Evolutionary conservation across 768 basidiomycete genomes (phyloP).

Genomic region (Tylopilus vinaceipallidus): DNA sequence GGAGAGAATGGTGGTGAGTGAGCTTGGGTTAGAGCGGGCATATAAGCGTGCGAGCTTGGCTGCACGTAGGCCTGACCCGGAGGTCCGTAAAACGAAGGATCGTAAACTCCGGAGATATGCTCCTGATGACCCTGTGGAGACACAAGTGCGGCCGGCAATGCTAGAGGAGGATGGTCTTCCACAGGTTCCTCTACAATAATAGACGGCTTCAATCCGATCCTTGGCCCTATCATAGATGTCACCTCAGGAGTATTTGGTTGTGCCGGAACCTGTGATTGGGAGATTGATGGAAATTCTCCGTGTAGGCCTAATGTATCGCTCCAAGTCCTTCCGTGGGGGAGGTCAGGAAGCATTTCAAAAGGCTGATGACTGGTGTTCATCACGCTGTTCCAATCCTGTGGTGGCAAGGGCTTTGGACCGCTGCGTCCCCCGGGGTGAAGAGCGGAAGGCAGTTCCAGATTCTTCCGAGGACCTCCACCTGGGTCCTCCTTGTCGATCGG

Average conservation of each 20-base stretch:
- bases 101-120: background rate
- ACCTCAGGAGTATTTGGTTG: slow-evolving; percentile 7
- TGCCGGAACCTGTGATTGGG: slow-evolving; percentile 4
- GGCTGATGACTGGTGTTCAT: too few relatives aligned
- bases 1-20: slow-evolving; percentile 6
- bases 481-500: slow-evolving; percentile 29
- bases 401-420: slow-evolving; percentile 19
- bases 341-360: slow-evolving; percentile 8
- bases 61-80: slow-evolving; percentile 11
- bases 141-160: slow-evolving; percentile 6
- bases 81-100: slow-evolving; percentile 1
- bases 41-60: slow-evolving; percentile 11
- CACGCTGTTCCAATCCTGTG: slow-evolving; percentile 16
- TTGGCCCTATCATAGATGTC: background rate
- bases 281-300: slow-evolving; percentile 1
- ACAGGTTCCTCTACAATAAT: slow-evolving; percentile 16
- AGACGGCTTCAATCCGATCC: slow-evolving; percentile 13
- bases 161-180: background rate
- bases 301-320: slow-evolving; percentile 16
- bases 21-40: background rate
- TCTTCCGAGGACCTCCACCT: slow-evolving; percentile 23
- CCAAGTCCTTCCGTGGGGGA: slow-evolving; percentile 5
- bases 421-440: slow-evolving; percentile 41
- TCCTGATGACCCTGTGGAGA: slow-evolving; percentile 1
- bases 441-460: slow-evolving; percentile 34